Evolutionary conservation across 73 alveolate genomes (phyloP).

Genomic region (Stentor coeruleus): DNA sequence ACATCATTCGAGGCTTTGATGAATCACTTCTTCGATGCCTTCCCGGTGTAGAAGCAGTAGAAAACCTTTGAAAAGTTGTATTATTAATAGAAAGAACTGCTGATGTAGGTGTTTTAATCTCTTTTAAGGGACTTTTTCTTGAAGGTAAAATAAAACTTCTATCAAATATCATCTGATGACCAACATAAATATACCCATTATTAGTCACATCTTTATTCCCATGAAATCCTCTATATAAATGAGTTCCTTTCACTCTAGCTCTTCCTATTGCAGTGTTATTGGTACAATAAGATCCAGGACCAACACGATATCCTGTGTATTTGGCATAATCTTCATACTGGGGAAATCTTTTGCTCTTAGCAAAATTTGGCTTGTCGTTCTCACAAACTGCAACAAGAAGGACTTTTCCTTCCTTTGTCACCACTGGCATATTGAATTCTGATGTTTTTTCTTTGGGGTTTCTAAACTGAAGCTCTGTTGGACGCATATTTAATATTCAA

Average conservation of each 20-base stretch:
- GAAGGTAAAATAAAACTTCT: background rate
- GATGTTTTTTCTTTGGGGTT: constrained; percentile 57
- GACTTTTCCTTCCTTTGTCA: constrained; percentile 25
- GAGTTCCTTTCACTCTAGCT: background rate
- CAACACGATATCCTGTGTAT: constrained; percentile 22
- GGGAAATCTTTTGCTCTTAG: background rate
- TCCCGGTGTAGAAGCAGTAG: constrained; percentile 6
- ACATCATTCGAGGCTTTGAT: background rate
- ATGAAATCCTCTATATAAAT: background rate
- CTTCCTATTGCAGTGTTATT: background rate
- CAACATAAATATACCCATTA: constrained; percentile 3
- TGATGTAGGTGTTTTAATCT: background rate
- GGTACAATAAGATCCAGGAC: constrained; percentile 17
- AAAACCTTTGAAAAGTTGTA: background rate
- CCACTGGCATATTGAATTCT: constrained; percentile 38
- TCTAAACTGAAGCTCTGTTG: constrained; percentile 47
- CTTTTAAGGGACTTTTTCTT: background rate
- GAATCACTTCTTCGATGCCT: background rate
- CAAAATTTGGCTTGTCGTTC: background rate
- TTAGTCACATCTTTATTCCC: constrained; percentile 8
- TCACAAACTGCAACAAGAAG: background rate
- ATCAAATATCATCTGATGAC: constrained; percentile 14
- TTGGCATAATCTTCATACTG: constrained; percentile 19
- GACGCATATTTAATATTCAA: constrained; percentile 51
- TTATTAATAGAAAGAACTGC: background rate